Percentiles rank a stretch among this genome's conserved stretches.
Evolutionary conservation across 352 stramenopile genomes (phyloP).

Genomic region (Globisporangium paroecandrum): DNA sequence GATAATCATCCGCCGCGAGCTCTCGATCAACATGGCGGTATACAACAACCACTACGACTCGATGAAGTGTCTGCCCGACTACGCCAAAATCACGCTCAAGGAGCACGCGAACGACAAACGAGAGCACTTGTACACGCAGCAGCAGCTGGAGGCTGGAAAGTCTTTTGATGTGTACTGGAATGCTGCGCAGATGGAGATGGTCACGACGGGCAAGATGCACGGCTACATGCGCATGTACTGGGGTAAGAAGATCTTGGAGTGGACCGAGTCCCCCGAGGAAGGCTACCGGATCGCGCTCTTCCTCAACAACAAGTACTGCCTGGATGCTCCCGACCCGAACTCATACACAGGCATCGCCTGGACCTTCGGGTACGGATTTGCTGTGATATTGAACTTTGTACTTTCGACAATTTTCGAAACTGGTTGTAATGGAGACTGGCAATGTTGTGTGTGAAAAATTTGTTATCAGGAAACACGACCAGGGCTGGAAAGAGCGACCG

Average conservation of each 20-base stretch:
- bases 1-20: constrained; percentile 94
- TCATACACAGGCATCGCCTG: constrained; percentile 83
- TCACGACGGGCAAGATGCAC: constrained; percentile 91
- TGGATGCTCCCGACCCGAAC: constrained; percentile 97
- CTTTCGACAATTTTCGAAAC: background rate
- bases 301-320: constrained; percentile 98
- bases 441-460: background rate
- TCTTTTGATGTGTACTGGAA: constrained; percentile 99
- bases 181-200: constrained; percentile 95
- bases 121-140: constrained; percentile 88
- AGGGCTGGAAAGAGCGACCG: constrained; percentile 93
- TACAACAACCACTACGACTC: constrained; percentile 96
- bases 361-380: constrained; percentile 51
- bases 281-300: constrained; percentile 92
- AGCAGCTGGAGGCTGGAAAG: constrained; percentile 89
- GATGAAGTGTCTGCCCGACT: constrained; percentile 85
- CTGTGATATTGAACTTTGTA: background rate
- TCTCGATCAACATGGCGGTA: constrained; percentile 97
- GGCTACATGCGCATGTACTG: constrained; percentile 98
- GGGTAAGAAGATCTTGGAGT: constrained; percentile 99
- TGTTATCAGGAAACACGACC: constrained; percentile 90
- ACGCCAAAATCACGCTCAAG: constrained; percentile 91
- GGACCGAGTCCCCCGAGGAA: constrained; percentile 89
- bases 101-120: constrained; percentile 86
- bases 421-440: background rate